phyloP scores from a whole-genome alignment of 2,329 filamentous ascomycete genomes.

The Laburnicola sp. region DNA sequence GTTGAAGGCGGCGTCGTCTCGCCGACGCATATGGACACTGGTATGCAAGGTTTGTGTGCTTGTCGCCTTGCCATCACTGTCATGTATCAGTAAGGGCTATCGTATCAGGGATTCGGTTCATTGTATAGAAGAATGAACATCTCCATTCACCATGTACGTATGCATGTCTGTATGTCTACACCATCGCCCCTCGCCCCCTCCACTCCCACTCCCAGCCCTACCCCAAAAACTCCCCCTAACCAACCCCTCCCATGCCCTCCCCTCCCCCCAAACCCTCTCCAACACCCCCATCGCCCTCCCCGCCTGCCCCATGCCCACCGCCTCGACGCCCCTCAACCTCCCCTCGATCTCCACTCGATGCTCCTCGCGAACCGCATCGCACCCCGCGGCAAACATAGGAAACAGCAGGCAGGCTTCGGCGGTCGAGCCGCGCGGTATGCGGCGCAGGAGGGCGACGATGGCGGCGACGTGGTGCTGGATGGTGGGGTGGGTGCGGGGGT shows the following conservation, averaged over 20 bases:
- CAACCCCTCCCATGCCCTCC: conserved; percentile 68
- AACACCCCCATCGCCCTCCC: conserved; percentile 65
- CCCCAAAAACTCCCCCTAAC: conserved; percentile 70
- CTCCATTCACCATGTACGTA: conserved; percentile 10
- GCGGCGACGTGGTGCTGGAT: conserved; percentile 66
- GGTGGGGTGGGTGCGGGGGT: conserved; percentile 58
- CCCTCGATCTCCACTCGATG: conserved; percentile 65
- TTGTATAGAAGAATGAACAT: conserved; percentile 8
- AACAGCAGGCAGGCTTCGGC: conserved; percentile 77
- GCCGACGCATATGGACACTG: too few species aligned
- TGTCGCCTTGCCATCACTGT: neutral
- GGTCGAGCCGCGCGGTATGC: conserved; percentile 66
- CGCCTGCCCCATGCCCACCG: conserved; percentile 76
- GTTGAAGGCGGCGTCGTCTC: too few species aligned
- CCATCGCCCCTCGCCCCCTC: too few species aligned
- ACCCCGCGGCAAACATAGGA: conserved; percentile 81
- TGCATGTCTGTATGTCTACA: too few species aligned
- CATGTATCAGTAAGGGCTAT: conserved; percentile 6
- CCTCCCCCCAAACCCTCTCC: conserved; percentile 70
- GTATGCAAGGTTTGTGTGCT: neutral
- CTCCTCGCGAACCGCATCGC: conserved; percentile 63
- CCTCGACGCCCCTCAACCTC: conserved; percentile 68
- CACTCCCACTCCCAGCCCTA: too few species aligned
- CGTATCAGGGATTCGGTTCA: neutral
- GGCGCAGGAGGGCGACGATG: conserved; percentile 65